phyloP scores from a whole-genome alignment of 2,329 filamentous ascomycete genomes.

The Aspergillus latus region DNA sequence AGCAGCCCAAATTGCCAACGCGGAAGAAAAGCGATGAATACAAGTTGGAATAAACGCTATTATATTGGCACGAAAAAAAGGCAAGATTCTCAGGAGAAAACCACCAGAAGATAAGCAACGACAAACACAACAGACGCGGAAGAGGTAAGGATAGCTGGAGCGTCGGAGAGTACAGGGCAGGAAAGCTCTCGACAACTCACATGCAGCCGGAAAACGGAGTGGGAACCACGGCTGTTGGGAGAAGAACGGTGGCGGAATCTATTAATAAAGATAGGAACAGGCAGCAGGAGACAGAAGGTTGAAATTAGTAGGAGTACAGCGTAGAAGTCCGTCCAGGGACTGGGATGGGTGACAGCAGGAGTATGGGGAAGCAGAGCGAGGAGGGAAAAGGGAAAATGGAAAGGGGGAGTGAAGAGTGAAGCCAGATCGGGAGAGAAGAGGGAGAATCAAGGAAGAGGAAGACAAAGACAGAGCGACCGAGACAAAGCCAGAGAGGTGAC shows the following conservation, averaged over 20 bases:
- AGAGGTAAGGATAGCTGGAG: constrained; percentile 23
- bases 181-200: constrained; percentile 15
- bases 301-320: neutral
- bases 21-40: constrained; percentile 1
- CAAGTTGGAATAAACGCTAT: constrained; percentile 4
- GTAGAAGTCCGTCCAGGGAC: constrained; percentile 5
- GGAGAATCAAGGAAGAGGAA: no score
- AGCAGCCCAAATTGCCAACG: constrained; percentile 9
- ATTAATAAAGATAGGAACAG: constrained; percentile 21
- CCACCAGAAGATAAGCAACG: neutral
- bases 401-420: constrained; percentile 3
- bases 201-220: constrained; percentile 15
- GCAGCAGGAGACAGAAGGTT: constrained; percentile 8
- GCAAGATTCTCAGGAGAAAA: constrained; percentile 6
- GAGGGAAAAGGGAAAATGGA: constrained; percentile 13
- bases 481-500: constrained; percentile 1
- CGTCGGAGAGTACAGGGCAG: constrained; percentile 4
- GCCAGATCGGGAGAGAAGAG: constrained; percentile 13
- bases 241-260: constrained; percentile 22
- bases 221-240: constrained; percentile 17
- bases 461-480: neutral
- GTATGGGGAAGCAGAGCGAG: constrained; percentile 9
- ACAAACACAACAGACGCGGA: constrained; percentile 30
- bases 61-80: constrained; percentile 7
- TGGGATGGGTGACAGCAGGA: constrained; percentile 11